Base-by-base conservation (phyloP, 352 stramenopile species). In the Phytophthora hybrid region DNA sequence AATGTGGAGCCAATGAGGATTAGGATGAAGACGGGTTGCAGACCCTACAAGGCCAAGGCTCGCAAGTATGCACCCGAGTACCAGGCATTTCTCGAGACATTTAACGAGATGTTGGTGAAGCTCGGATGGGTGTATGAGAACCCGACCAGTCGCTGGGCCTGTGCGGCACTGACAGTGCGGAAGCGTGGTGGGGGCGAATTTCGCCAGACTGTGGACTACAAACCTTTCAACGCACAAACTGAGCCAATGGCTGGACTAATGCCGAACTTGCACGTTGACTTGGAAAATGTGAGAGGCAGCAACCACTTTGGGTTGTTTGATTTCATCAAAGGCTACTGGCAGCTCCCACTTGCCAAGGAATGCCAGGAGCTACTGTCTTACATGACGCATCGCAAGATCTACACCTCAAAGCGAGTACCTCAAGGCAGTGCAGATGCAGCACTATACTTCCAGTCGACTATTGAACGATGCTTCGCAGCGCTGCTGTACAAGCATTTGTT, bases 311-410 rank as follows among this genome's bases (percentile, higher is more conserved):
- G 26, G 2, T 29, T 29, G 26, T 29, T 29, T 29, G 26, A 4
- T 29, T 29, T 29, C 37, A 77, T 69, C 10, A 69, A 56, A 26
- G 59, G 71, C 0, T 81, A 70, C 32, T 75, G 69, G 64, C 69
- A 81, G 19, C 29, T 78, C 4, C 62, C 47, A 19, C 47, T 76
- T 13, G 62, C 66, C n/a, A 60, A 69, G 51, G 49, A 71, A 6
- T 80, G 72, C 18, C 69, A 74, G 61, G 71, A 74, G 14, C 37
- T 76, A 9, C n/a, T 82, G 46, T 71, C 54, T 1, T 79, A 79
- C 46, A 79, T 79, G 67, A 77, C 72, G 4, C 52, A 77, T 26
- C 21, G 41, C 1, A 66, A 61, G 18, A 51, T 79, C 23, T 81
- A 69, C 31, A 84, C 67, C 18, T 70, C 69, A 16, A 66, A 9